Percentiles rank a stretch among this genome's conserved stretches.
Conservation (phyloP, 2,329 filamentous ascomycete species). For the Fusarium sp. region DNA sequence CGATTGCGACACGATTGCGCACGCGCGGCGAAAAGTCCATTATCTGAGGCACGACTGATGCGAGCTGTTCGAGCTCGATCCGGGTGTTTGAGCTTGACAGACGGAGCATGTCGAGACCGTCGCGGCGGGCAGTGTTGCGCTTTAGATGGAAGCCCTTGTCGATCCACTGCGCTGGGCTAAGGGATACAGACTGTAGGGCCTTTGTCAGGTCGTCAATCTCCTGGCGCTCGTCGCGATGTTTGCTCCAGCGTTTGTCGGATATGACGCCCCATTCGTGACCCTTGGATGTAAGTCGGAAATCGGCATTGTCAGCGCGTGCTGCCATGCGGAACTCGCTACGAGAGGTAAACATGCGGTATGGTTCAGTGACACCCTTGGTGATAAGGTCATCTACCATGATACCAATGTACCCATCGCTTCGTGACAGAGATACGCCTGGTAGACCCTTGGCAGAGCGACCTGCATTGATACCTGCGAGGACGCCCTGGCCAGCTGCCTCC, state of each 20-base stretch:
- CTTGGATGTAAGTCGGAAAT: conserved; percentile 82
- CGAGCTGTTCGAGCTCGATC: conserved; percentile 64
- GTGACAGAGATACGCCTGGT: conserved; percentile 73
- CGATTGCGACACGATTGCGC: conserved; percentile 77
- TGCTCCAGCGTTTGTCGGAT: conserved; percentile 79
- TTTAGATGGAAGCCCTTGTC: conserved; percentile 75
- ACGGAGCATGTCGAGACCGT: conserved; percentile 82
- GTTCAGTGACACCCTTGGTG: conserved; percentile 96
- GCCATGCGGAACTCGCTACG: conserved; percentile 96
- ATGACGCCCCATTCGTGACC: conserved; percentile 83
- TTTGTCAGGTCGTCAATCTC: conserved; percentile 75
- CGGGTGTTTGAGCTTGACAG: conserved; percentile 64
- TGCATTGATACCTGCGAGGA: conserved; percentile 93
- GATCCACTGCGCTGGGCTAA: conserved; percentile 74
- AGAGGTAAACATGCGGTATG: conserved; percentile 98
- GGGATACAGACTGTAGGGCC: conserved; percentile 66
- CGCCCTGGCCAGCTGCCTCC: conserved; percentile 92
- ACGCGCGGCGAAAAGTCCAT: conserved; percentile 67
- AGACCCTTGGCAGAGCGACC: conserved; percentile 79
- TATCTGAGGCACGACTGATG: conserved; percentile 67
- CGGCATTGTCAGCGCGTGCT: conserved; percentile 92
- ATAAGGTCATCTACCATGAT: conserved; percentile 99
- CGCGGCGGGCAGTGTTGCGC: conserved; percentile 72
- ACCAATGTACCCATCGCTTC: conserved; percentile 94
- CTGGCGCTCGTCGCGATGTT: conserved; percentile 71